Conservation (phyloP, 148 eudicot species). For the Salicornia ramosissima region DNA sequence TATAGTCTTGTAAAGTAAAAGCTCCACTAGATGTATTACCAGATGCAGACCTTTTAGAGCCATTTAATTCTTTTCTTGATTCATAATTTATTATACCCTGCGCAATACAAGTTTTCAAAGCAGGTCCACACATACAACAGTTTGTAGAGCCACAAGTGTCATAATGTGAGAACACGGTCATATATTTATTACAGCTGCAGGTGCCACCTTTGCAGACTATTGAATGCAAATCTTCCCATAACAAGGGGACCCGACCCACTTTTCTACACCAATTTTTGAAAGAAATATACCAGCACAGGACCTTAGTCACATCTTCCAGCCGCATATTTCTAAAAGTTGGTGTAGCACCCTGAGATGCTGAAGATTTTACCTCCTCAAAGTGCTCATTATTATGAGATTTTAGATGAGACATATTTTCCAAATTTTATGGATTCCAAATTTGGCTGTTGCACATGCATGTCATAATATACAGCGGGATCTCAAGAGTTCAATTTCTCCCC, state of each 20-base stretch:
- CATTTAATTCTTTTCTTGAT: slow-evolving; percentile 14
- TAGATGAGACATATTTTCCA: slow-evolving; percentile 18
- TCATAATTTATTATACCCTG: slow-evolving; percentile 12
- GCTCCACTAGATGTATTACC: slow-evolving; percentile 11
- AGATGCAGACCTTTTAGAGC: not conserved
- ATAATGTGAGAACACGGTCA: slow-evolving; percentile 37
- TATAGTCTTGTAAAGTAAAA: slow-evolving; percentile 16
- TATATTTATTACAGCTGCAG: slow-evolving; percentile 42
- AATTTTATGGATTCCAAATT: slow-evolving; percentile 18
- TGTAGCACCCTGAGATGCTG: slow-evolving; percentile 11
- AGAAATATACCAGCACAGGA: slow-evolving; percentile 36
- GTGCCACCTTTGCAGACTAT: slow-evolving; percentile 29
- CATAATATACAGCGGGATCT: slow-evolving; percentile 9
- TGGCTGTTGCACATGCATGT: slow-evolving; percentile 18
- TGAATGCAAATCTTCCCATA: slow-evolving; percentile 41
- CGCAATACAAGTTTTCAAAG: slow-evolving; percentile 13
- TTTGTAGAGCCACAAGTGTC: slow-evolving; percentile 37
- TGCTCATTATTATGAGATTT: slow-evolving; percentile 15
- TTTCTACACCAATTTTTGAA: slow-evolving; percentile 21
- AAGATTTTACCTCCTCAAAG: slow-evolving; percentile 1
- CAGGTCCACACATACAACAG: slow-evolving; percentile 47
- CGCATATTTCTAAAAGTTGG: slow-evolving; percentile 12
- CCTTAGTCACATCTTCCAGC: slow-evolving; percentile 15
- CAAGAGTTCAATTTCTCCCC: slow-evolving; percentile 23
- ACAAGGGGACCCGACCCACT: slow-evolving; percentile 32